Base-by-base conservation (phyloP, 2,329 filamentous ascomycete species). In the Cercospora canescens region DNA sequence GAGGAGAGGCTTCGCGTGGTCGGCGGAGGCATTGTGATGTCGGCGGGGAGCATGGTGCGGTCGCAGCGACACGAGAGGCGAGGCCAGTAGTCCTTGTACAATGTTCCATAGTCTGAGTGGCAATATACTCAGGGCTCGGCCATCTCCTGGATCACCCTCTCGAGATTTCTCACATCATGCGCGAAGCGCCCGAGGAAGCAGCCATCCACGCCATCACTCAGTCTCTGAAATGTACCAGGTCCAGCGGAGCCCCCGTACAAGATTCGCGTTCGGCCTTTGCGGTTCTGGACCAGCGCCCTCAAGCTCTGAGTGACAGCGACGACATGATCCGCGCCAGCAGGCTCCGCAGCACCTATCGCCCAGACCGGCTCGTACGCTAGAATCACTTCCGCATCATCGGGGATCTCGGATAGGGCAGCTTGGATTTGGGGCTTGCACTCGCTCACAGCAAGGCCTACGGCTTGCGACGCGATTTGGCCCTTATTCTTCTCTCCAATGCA, bases 281-380 rank as follows among this genome's bases (percentile, higher is more conserved):
- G 81, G 21, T 75, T 75, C 65, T 79, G 78, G 6, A 88, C 80
- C 61, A 85, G 81, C 28, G 86, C 83, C 62, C 89, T 84, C 57
- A 94, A 83, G 18, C 86, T 87, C 72, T 84, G 84, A 16, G 91
- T 88, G 1, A 95, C 91, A 39, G 83, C 85, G 4, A 89, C 85
- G 0, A 96, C 90, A 75, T 96, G 89, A 67, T 89, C 88, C 18
- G 89, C 86, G 7, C 85, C 85, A 0, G 92, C 92, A 2, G 92
- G 92, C 73, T 89, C 82, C 1, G 85, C 81, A 9, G 91, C 89
- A 0, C 92, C 92, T 77, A 95, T 96, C 0, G 92, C 92, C 92
- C 92, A 96, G 1, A 95, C 91, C 7, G 92, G 92, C 81, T 96
- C 92, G 75, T 96, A 96, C 0, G 92, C 92, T 64, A 96, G 84